A percentile compares a stretch with the other conserved stretches of the same genome.
Conservation (phyloP, 2,329 filamentous ascomycete genomes). For the Fusarium tricinctum region DNA sequence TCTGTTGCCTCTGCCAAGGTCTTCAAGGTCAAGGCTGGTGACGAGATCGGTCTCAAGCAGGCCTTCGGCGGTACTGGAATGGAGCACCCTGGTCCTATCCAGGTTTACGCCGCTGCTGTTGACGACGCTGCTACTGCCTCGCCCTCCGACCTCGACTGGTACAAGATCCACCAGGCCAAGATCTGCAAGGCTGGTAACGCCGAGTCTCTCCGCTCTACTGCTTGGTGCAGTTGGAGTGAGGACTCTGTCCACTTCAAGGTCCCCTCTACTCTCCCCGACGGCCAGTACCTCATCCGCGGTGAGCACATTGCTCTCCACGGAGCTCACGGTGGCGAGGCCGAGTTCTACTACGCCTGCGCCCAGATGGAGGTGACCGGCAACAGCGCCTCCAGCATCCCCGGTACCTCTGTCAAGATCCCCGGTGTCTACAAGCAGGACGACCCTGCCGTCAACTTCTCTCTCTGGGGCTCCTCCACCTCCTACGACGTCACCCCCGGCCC, state of each 20-base stretch:
- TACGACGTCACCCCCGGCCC: slow-evolving; percentile 20
- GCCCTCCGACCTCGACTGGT: slow-evolving; percentile 17
- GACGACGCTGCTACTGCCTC: background rate
- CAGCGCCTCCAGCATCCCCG: slow-evolving; percentile 16
- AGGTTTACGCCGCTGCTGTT: slow-evolving; percentile 24
- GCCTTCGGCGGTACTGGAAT: slow-evolving; percentile 24
- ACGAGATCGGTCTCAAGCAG: slow-evolving; percentile 26
- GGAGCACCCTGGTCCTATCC: slow-evolving; percentile 24
- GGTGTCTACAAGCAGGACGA: slow-evolving; percentile 31
- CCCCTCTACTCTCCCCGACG: slow-evolving; percentile 19
- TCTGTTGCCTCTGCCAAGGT: slow-evolving; percentile 1
- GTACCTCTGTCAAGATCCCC: slow-evolving; percentile 22
- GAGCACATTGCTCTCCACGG: slow-evolving; percentile 43
- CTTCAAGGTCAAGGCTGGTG: slow-evolving; percentile 30
- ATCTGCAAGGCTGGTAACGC: slow-evolving; percentile 19
- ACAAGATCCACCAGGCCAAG: slow-evolving; percentile 28
- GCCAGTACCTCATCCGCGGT: slow-evolving; percentile 37
- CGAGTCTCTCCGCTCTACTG: slow-evolving; percentile 20
- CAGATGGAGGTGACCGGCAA: slow-evolving; percentile 37
- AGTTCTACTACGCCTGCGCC: slow-evolving; percentile 43
- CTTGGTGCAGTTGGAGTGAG: slow-evolving; percentile 25
- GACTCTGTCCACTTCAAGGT: slow-evolving; percentile 31
- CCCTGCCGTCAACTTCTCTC: slow-evolving; percentile 22
- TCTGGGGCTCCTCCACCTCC: slow-evolving; percentile 19
- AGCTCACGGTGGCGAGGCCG: slow-evolving; percentile 35